Evolutionary conservation across 1,139 yeast species (phyloP).

Genomic region (Nematodospora anomalae): DNA sequence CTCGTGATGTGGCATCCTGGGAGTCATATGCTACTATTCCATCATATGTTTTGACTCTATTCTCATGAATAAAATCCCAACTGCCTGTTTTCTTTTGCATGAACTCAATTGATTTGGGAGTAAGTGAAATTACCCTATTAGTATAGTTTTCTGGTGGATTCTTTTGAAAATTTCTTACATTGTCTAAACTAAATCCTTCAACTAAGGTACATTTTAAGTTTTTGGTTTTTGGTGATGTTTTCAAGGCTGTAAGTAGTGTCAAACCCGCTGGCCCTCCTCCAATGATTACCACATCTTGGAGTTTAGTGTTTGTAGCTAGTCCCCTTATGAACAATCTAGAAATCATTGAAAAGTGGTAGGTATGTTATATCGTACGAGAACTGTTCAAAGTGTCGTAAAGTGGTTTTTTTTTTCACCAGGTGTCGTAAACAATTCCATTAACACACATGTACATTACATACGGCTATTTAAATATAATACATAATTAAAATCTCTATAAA

Average conservation of each 20-base stretch:
- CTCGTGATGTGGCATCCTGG: constrained; percentile 62
- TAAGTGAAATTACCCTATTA: constrained; percentile 82
- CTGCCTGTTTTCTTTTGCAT: constrained; percentile 66
- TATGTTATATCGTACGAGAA: no score
- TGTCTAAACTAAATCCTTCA: constrained; percentile 65
- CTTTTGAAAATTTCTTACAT: constrained; percentile 51
- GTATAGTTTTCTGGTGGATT: constrained; percentile 63
- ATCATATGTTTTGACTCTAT: constrained; percentile 77
- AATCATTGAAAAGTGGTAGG: background rate
- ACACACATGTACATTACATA: no score
- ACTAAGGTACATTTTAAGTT: constrained; percentile 65
- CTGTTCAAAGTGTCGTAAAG: no score
- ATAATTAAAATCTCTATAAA: background rate
- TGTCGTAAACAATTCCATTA: background rate
- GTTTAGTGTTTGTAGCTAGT: constrained; percentile 16
- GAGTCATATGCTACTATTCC: constrained; percentile 80
- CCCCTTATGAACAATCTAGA: constrained; percentile 6
- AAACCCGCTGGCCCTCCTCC: constrained; percentile 99
- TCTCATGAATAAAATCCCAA: constrained; percentile 68
- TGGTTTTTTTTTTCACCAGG: no score
- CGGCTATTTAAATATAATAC: background rate
- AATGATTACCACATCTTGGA: constrained; percentile 76
- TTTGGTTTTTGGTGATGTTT: constrained; percentile 61
- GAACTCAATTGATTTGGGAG: constrained; percentile 74
- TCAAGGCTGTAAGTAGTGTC: constrained; percentile 76